phyloP scores from a whole-genome alignment of 176 grass and related monocot genomes.

The Hordeum marinum region DNA sequence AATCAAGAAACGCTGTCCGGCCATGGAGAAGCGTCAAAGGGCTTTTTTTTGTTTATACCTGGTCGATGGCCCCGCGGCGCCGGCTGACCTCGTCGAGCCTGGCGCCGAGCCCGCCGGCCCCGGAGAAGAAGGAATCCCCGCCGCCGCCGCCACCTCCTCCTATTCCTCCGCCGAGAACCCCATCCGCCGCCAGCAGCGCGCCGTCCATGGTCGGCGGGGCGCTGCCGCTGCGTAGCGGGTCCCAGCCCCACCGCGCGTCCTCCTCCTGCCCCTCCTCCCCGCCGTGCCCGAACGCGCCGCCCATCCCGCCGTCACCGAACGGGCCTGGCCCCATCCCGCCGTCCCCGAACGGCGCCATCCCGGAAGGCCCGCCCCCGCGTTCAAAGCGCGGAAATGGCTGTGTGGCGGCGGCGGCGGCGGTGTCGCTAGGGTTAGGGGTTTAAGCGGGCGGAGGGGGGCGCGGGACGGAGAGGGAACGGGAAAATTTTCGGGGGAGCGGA shows the following conservation, averaged over 20 bases:
- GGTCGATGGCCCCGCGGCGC: neutral
- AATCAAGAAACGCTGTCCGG: neutral
- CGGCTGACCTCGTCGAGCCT: conserved; percentile 42
- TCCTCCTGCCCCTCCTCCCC: neutral
- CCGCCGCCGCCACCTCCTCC: conserved; percentile 18
- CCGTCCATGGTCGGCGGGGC: conserved; percentile 83
- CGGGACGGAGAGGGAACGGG: neutral
- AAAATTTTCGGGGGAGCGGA: neutral
- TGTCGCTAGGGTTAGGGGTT: conserved; percentile 42
- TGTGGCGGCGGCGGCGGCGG: conserved; percentile 25
- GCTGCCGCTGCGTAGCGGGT: conserved; percentile 62
- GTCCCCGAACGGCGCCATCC: conserved; percentile 36
- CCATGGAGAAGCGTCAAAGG: neutral
- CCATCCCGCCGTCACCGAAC: conserved; percentile 22
- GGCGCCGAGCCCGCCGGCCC: conserved; percentile 54
- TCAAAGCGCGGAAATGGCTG: neutral
- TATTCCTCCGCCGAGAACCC: neutral
- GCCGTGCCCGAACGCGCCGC: neutral
- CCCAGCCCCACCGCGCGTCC: neutral
- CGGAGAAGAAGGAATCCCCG: conserved; percentile 50
- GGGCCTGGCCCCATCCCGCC: neutral
- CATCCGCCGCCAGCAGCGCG: conserved; percentile 6
- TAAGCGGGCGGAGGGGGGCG: neutral
- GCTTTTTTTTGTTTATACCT: neutral
- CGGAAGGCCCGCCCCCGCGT: too few relatives aligned